Evolutionary conservation across 2,329 filamentous ascomycete species (phyloP), one percentile per base, ranked within the genome.

Genomic region (Fusarium praegraminearum): DNA sequence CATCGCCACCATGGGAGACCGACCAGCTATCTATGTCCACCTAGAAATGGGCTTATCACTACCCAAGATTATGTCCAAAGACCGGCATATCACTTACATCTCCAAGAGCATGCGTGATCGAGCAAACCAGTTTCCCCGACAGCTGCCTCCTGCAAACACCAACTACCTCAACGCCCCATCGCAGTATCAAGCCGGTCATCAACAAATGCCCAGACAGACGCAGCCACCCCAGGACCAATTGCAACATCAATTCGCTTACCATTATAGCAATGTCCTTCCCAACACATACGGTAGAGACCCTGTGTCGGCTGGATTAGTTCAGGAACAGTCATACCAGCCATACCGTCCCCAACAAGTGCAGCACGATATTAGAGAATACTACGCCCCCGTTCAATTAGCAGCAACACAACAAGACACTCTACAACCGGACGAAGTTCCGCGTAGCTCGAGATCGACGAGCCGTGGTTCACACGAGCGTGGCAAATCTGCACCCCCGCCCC

Each of bases 41-140:
- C 76, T 87, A 62, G 84, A 86, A 71, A 84, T 86, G 62, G 84
- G 85, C 32, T 76, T 87, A 26, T 85, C 84, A 1, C 86, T 83
- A 80, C 78, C 79, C n/a, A 80, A 80, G 40, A 79, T 83, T 57
- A 62, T 80, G 15, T 78, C 82, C 15, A 83, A 80, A 61, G 81
- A 76, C 53, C 83, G 83, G 62, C 80, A 81, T 30, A 64, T 85
- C 63, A 83, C 83, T 45, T 86, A 84, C 67, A 82, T 80, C 67
- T 86, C 84, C 20, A 80, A 81, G 59, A 80, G 78, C 57, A 73
- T 83, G 55, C 82, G 83, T 65, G 74, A 84, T 67, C 77, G 80
- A 74, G 63, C 77, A 56, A 67, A 80, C 22, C 76, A 79, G 33
- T 84, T 84, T 41, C 82, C 84, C 24, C 82, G 83, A 49, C 82